These are phyloP conservation scores for Pyrenula aspistea DNA, from an alignment of 495 filamentous ascomycete genomes.

Conservation along the genomic window DNA sequence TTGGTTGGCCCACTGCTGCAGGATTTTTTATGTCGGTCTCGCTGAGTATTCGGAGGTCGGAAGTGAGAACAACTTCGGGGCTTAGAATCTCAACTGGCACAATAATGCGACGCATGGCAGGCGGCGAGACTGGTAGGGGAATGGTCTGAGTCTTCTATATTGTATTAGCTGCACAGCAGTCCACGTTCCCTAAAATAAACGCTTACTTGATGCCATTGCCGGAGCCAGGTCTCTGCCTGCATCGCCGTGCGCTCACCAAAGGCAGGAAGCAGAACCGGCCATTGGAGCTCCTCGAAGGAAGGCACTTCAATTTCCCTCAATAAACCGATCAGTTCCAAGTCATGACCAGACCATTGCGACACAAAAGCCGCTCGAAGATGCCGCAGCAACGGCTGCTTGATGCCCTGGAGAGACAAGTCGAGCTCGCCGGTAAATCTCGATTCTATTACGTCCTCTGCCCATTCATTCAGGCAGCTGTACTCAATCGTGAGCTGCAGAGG, in stretches of 20 bases:
- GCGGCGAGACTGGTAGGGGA: slow-evolving; percentile 23
- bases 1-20: slow-evolving; percentile 52
- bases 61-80: slow-evolving; percentile 73
- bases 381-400: slow-evolving; percentile 34
- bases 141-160: slow-evolving; percentile 5
- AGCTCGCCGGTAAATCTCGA: slow-evolving; percentile 29
- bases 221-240: slow-evolving; percentile 28
- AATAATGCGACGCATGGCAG: slow-evolving; percentile 30
- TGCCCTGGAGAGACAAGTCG: slow-evolving; percentile 1
- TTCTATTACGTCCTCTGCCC: slow-evolving; percentile 31
- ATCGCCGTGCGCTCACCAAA: slow-evolving; percentile 22
- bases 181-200: neutral
- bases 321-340: slow-evolving; percentile 41
- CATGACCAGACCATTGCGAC: slow-evolving; percentile 36
- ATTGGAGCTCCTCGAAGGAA: slow-evolving; percentile 24
- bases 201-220: slow-evolving; percentile 36
- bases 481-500: slow-evolving; percentile 57
- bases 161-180: neutral
- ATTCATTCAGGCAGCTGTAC: slow-evolving; percentile 68
- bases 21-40: slow-evolving; percentile 21
- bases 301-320: slow-evolving; percentile 30
- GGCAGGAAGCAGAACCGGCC: slow-evolving; percentile 28
- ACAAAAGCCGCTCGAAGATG: slow-evolving; percentile 41
- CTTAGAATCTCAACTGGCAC: slow-evolving; percentile 74
- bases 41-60: slow-evolving; percentile 48